Conservation (phyloP, 208 protist genomes). For the Wallacemonas sp. region DNA sequence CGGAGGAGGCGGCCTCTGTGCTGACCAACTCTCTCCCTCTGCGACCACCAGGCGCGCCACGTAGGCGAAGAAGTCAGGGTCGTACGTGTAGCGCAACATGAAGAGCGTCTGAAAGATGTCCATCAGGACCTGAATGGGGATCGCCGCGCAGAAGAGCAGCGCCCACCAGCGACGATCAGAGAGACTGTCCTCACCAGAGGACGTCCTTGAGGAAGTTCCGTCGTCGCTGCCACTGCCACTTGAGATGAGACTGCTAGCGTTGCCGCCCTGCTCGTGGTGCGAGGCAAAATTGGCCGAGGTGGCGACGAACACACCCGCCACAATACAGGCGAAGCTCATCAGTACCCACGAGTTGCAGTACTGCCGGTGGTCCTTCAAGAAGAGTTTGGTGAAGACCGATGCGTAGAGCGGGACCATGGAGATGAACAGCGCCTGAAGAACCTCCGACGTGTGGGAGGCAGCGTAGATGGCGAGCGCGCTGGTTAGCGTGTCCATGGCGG, state of each 20-base stretch:
- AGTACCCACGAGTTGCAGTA: conserved; percentile 38
- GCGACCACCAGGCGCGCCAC: background rate
- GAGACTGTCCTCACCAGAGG: background rate
- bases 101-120: conserved; percentile 76
- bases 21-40: background rate
- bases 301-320: conserved; percentile 40
- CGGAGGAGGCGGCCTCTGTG: background rate
- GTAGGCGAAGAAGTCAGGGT: conserved; percentile 16
- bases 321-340: conserved; percentile 40
- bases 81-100: conserved; percentile 65
- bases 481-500: conserved; percentile 40
- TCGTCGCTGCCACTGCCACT: too few species aligned
- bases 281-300: conserved; percentile 25
- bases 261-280: too few species aligned
- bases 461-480: conserved; percentile 61
- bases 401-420: conserved; percentile 51
- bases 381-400: conserved; percentile 46
- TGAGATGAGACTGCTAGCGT: too few species aligned
- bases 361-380: conserved; percentile 46
- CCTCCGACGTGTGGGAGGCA: conserved; percentile 54
- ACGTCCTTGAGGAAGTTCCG: background rate
- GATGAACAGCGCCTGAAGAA: conserved; percentile 62
- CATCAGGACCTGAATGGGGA: conserved; percentile 62
- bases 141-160: conserved; percentile 69
- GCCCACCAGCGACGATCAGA: conserved; percentile 48